These are phyloP conservation scores for Austropuccinia psidii DNA, from an alignment of 1,284 basidiomycete species.

Conservation along the genomic window DNA sequence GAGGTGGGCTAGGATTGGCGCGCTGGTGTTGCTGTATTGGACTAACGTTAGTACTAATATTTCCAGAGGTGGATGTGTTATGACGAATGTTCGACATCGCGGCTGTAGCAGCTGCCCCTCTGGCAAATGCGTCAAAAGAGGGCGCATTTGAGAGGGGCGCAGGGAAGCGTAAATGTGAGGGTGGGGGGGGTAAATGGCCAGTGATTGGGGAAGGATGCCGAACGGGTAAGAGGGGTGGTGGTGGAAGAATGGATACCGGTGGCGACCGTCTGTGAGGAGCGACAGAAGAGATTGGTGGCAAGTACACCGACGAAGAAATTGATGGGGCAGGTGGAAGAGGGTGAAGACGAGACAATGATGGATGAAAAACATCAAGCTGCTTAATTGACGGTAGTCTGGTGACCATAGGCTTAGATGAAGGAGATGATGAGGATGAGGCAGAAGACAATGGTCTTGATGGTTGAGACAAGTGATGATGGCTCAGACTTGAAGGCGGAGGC, in stretches of 20 bases:
- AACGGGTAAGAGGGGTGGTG: slow-evolving; percentile 4
- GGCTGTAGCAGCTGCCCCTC: slow-evolving; percentile 16
- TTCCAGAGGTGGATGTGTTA: too few relatives aligned
- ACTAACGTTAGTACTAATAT: too few relatives aligned
- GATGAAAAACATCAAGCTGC: slow-evolving; percentile 29
- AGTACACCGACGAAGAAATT: slow-evolving; percentile 1
- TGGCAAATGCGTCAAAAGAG: slow-evolving; percentile 34
- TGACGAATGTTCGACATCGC: not conserved
- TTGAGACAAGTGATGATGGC: slow-evolving; percentile 1
- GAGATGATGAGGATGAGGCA: slow-evolving; percentile 24
- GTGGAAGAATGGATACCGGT: not conserved
- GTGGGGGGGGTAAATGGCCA: slow-evolving; percentile 1
- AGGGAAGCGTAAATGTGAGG: slow-evolving; percentile 13
- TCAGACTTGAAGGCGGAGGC: slow-evolving; percentile 1
- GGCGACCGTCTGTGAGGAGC: not conserved
- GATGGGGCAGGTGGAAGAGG: slow-evolving; percentile 18
- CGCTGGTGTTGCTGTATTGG: too few relatives aligned
- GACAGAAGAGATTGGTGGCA: slow-evolving; percentile 22
- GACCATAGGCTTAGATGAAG: slow-evolving; percentile 24
- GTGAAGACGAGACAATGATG: slow-evolving; percentile 23
- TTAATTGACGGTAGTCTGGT: slow-evolving; percentile 32
- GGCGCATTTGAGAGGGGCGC: slow-evolving; percentile 31
- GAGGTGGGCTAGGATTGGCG: too few relatives aligned
- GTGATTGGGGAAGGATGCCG: not conserved
- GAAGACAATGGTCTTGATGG: slow-evolving; percentile 31